Percentiles rank a stretch among this genome's conserved stretches.
phyloP scores from a whole-genome alignment of 164 flowering plant species.

The Vitis cinerea region DNA sequence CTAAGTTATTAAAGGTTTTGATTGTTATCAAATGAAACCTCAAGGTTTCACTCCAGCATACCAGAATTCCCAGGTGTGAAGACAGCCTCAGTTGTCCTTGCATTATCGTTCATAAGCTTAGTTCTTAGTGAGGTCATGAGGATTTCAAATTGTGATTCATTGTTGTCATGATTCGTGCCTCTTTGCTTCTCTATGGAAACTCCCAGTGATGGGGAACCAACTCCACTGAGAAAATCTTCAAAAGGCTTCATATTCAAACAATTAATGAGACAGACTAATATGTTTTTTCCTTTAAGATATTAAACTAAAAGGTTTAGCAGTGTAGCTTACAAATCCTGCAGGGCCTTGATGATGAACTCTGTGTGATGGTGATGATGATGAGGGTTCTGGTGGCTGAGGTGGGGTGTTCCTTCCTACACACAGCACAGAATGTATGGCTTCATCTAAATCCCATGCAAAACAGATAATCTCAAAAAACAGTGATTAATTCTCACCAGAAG shows the following conservation, averaged over 20 bases:
- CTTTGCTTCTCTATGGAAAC: conserved; percentile 47
- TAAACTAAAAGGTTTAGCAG: background rate
- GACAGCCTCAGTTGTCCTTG: conserved; percentile 10
- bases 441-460: background rate
- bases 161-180: conserved; percentile 13
- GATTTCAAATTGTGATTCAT: background rate
- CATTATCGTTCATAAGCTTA: conserved; percentile 18
- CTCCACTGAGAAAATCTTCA: conserved; percentile 54
- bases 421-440: background rate
- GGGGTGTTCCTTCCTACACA: conserved; percentile 45
- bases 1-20: background rate
- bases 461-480: background rate
- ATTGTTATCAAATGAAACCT: too few relatives aligned
- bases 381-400: conserved; percentile 56
- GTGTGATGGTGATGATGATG: conserved; percentile 42
- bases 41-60: conserved; percentile 7
- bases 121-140: conserved; percentile 1
- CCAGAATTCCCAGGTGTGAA: conserved; percentile 67
- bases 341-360: conserved; percentile 23
- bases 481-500: conserved; percentile 46
- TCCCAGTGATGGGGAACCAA: conserved; percentile 34
- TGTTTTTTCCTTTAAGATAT: background rate
- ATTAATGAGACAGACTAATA: conserved; percentile 1
- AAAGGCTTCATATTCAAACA: conserved; percentile 41
- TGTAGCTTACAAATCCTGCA: conserved; percentile 41